Evolutionary conservation across 2,329 filamentous ascomycete species (phyloP), one percentile per base, ranked within the genome.

Genomic region (Colletotrichum cordylinicola): DNA sequence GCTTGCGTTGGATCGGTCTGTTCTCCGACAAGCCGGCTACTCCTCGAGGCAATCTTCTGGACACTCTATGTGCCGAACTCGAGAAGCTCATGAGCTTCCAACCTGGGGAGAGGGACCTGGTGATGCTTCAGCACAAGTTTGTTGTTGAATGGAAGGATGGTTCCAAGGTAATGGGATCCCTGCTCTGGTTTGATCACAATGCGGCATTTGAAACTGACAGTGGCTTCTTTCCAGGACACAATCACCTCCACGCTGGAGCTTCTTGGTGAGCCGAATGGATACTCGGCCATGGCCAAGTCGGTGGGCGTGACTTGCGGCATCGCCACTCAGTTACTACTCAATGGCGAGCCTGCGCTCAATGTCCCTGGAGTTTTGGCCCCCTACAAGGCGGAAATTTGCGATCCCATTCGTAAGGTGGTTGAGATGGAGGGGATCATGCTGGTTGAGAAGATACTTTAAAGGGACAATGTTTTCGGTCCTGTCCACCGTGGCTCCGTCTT

Each of bases 291-390:
- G 93, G 91, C 93, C 43, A 92, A 90, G 83, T 82, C 93, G 70
- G 93, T 94, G 66, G 93, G 93, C 82, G 88, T 93, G 8, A 92
- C 92, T 5, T 94, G 92, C 79, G 93, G 89, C 70, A 90, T 94
- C 71, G 93, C 95, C 56, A 94, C 96, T 77, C 90, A 95, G 88
- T 91, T 94, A 87, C 93, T 97, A 21, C 90, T 96, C 33, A 89
- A 95, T 83, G 94, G 94, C 15, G 55, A 72, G 10, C 37, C 75
- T 8, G 94, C 91, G 4, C 92, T 96, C 77, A 90, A 86, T 61
- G 90, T 94, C 83, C 93, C 91, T 87, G 94, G 94, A 83, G 88
- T 97, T 64, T 85, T 98, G 75, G 95, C 95, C 27, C 95, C 95
- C 18, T 94, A 97, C 90, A 92, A 87, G 79, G 88, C 89, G 74